Evolutionary conservation across 257 asterid genomes (phyloP).

Genomic region (Solanum pimpinellifolium): DNA sequence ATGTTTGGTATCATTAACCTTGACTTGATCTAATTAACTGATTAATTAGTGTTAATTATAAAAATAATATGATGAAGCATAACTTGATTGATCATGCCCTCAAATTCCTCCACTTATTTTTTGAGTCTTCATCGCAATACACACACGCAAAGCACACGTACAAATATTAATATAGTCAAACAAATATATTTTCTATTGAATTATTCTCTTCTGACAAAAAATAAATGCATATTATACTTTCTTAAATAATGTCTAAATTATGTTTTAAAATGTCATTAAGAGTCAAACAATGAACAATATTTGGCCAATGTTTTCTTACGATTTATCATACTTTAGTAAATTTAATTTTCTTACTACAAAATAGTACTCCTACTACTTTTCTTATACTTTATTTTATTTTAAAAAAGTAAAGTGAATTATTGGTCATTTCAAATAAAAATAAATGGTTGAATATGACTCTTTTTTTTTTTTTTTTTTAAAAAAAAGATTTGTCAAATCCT

Average conservation of each 20-base stretch:
- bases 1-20: neutral
- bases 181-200: neutral
- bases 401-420: neutral
- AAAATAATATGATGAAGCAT: neutral
- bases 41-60: neutral
- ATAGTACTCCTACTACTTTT: neutral
- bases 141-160: neutral
- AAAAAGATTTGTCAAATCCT: neutral
- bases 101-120: neutral
- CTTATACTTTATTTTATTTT: neutral
- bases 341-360: neutral
- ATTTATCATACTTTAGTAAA: neutral
- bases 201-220: neutral
- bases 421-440: neutral
- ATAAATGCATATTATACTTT: fast-evolving
- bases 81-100: neutral
- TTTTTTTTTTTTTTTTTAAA: too few species aligned
- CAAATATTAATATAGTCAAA: neutral
- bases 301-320: neutral
- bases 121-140: neutral
- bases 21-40: neutral
- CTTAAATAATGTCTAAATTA: neutral
- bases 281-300: neutral
- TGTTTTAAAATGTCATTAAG: neutral
- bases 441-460: neutral